Conservation (phyloP, 2,329 filamentous ascomycete genomes). For the Ploettnerulaceae sp. region DNA sequence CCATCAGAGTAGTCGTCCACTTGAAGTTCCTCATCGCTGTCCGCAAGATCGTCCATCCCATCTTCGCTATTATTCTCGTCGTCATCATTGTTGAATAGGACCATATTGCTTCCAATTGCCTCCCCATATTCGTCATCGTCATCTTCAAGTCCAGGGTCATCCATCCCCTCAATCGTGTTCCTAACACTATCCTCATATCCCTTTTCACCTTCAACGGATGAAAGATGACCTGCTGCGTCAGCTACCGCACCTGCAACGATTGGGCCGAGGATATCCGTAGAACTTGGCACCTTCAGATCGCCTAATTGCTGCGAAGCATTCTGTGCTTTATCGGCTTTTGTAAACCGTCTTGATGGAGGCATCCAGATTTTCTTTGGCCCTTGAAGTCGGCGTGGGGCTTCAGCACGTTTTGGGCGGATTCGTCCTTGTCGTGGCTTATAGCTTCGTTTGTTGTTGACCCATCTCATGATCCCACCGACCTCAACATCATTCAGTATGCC, state of each 20-base stretch:
- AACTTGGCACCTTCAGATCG: not conserved
- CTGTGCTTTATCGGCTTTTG: not conserved
- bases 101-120: not conserved
- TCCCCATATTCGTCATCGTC: not conserved
- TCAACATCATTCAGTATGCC: conserved; percentile 5
- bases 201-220: not conserved
- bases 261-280: not conserved
- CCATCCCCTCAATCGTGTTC: not conserved
- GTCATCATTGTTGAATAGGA: not conserved
- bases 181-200: not conserved
- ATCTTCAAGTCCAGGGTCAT: not conserved
- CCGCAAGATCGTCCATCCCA: not conserved
- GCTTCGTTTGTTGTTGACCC: not conserved
- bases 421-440: conserved; percentile 6
- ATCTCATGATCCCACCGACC: conserved; percentile 3
- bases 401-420: not conserved
- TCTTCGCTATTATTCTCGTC: not conserved
- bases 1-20: not conserved
- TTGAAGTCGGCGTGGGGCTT: not conserved
- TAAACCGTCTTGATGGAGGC: not conserved
- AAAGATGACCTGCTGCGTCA: not conserved
- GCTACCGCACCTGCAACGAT: not conserved
- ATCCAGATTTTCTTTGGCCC: not conserved
- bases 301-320: not conserved
- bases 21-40: not conserved